Percentiles rank a stretch among this genome's conserved stretches.
Conservation (phyloP, 345 rosid genomes). For the Odontarrhena argentea region DNA sequence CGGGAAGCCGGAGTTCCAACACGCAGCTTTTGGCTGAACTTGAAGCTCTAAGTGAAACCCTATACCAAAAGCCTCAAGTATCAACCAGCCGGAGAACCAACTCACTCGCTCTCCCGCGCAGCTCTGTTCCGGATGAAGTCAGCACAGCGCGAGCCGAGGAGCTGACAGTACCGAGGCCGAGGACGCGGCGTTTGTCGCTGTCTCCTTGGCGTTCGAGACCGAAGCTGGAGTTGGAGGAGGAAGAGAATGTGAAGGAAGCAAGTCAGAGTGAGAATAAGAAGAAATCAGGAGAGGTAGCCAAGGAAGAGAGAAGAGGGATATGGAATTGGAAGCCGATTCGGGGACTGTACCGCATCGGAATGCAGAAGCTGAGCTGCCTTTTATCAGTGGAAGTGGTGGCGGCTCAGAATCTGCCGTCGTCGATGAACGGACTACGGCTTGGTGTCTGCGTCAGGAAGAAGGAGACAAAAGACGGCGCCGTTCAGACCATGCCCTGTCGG, state of each 20-base stretch:
- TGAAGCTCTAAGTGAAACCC: constrained; percentile 74
- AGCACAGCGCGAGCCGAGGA: constrained; percentile 37
- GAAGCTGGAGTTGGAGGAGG: constrained; percentile 59
- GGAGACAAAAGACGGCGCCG: constrained; percentile 80
- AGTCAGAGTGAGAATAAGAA: constrained; percentile 39
- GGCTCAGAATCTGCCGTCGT: constrained; percentile 78
- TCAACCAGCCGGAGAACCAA: constrained; percentile 62
- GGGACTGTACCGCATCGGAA: constrained; percentile 73
- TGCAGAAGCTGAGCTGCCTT: constrained; percentile 87
- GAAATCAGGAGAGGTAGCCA: constrained; percentile 30
- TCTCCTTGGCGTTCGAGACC: constrained; percentile 91
- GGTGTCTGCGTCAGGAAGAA: constrained; percentile 86
- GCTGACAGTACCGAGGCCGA: constrained; percentile 38
- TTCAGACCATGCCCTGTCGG: constrained; percentile 89
- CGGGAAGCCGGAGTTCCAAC: constrained; percentile 63
- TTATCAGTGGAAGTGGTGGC: constrained; percentile 85
- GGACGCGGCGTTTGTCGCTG: constrained; percentile 74
- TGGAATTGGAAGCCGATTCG: constrained; percentile 97
- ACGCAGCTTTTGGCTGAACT: constrained; percentile 82
- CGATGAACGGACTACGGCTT: constrained; percentile 94
- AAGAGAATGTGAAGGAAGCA: constrained; percentile 25
- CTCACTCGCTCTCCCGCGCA: constrained; percentile 82
- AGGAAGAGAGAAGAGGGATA: constrained; percentile 68
- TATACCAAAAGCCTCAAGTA: constrained; percentile 74
- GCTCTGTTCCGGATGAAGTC: constrained; percentile 58